phyloP scores from a whole-genome alignment of 2,329 filamentous ascomycete species.

The Rutstroemia sp. region DNA sequence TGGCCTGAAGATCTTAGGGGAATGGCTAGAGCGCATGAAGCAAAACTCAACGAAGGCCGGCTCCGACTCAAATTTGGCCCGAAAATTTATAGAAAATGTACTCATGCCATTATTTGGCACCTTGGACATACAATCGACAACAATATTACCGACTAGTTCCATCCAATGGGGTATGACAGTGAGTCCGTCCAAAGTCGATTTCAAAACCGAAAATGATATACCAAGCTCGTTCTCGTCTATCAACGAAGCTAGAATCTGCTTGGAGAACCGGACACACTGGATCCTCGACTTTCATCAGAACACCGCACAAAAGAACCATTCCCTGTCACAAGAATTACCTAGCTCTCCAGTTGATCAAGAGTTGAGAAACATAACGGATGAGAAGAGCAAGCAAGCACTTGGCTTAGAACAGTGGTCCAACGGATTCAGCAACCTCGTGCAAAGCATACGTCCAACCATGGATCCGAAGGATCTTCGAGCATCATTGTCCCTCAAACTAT shows the following conservation, averaged over 20 bases:
- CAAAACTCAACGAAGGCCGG: background rate
- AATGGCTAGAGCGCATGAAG: background rate
- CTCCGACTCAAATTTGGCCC: background rate
- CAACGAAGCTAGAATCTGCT: background rate
- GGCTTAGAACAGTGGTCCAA: conserved; percentile 1
- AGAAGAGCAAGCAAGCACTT: background rate
- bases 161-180: background rate
- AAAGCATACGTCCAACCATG: background rate
- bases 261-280: background rate
- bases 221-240: background rate
- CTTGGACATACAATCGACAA: background rate
- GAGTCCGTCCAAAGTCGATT: background rate
- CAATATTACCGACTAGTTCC: background rate
- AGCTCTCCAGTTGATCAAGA: background rate
- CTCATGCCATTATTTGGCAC: background rate
- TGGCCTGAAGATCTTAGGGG: conserved; percentile 11
- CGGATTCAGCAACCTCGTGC: background rate
- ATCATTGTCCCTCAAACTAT: background rate
- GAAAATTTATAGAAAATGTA: background rate
- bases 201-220: background rate
- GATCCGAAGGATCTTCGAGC: background rate
- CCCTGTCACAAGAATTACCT: background rate
- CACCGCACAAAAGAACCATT: background rate
- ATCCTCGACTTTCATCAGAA: background rate
- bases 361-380: background rate